phyloP scores from a whole-genome alignment of 163 green algal genomes.

The Scenedesmus sp. region DNA sequence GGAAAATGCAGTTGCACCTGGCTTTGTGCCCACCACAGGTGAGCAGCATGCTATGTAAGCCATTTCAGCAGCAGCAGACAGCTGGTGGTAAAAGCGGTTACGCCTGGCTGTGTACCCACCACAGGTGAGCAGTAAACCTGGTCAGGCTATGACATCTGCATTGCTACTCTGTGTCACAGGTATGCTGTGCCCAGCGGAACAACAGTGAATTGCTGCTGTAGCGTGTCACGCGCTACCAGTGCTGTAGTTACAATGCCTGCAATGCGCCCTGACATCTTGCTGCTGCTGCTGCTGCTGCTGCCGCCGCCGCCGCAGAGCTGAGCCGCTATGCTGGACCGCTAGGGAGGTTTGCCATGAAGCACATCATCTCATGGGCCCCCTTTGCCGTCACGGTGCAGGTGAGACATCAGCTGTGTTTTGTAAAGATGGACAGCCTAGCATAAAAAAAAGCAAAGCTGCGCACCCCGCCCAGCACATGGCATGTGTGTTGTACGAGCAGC shows the following conservation, averaged over 20 bases:
- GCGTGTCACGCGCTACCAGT: not conserved
- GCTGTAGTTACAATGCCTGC: not conserved
- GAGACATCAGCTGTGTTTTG: not conserved
- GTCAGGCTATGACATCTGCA: not conserved
- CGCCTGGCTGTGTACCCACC: too few species aligned
- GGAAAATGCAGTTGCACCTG: too few species aligned
- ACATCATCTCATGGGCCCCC: conserved; percentile 38
- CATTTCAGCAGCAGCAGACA: not conserved
- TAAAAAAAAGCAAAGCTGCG: too few species aligned
- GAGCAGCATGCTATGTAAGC: not conserved
- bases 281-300: not conserved
- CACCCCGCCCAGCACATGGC: too few species aligned
- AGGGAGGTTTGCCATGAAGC: conserved; percentile 4
- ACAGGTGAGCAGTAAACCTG: too few species aligned
- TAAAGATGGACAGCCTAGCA: too few species aligned
- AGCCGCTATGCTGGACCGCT: not conserved
- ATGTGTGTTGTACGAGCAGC: too few species aligned
- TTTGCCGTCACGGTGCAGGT: conserved; percentile 41
- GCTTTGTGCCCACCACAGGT: not conserved
- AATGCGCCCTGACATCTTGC: not conserved
- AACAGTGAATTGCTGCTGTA: too few species aligned
- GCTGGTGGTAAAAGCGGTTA: too few species aligned
- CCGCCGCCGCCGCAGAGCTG: not conserved
- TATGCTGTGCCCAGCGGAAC: not conserved
- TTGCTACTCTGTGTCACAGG: not conserved